Base-by-base conservation (phyloP, 2,329 filamentous ascomycete genomes). In the Aureobasidium sp. region DNA sequence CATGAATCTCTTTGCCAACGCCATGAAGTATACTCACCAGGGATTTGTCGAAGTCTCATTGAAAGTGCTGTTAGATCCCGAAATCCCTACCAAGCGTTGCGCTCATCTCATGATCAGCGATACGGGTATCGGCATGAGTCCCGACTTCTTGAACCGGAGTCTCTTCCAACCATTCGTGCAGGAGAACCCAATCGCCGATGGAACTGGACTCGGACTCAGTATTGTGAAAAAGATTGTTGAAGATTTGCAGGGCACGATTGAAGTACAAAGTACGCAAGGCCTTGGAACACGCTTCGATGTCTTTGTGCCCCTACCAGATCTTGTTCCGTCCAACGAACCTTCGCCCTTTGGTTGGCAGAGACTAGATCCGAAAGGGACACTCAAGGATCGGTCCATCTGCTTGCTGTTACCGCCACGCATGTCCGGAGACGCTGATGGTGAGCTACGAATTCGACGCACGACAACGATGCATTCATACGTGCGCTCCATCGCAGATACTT, bases 1-100 rank as follows among this genome's bases (percentile, higher is more conserved):
- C 29, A 79, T 78, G 72, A 80, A 80, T 61, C 59, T 64, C 1
- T 74, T 78, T 17, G 77, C 78, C 2, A 81, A 81, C 67, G 71
- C 77, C 1, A 66, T 81, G 15, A 81, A 80, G 63, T 79, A 79
- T 62, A 79, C 75, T 0, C 55, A 67, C 0, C 63, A 68, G 9
- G 76, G 77, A 0, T 72, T 69, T 36, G 74, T 79, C 49, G 66
- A 68, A 5, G 63, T 77, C 0, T 34, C 49, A 0, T 39, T 62
- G 49, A 51, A 58, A 15, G 57, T 12, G 55, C 57, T 22, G 60
- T 6, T 8, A 7, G 12, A 49, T 15, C 39, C 37, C 5, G 27
- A 27, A 0, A 34, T 29, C 11, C 22, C 56, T 9, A 20, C 11
- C 11, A 49, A 41, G 14, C 42, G 34, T 2, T 7, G 9, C n/a